Conservation (phyloP, 169 alveolate genomes). For the Plasmodium cynomolgi region DNA sequence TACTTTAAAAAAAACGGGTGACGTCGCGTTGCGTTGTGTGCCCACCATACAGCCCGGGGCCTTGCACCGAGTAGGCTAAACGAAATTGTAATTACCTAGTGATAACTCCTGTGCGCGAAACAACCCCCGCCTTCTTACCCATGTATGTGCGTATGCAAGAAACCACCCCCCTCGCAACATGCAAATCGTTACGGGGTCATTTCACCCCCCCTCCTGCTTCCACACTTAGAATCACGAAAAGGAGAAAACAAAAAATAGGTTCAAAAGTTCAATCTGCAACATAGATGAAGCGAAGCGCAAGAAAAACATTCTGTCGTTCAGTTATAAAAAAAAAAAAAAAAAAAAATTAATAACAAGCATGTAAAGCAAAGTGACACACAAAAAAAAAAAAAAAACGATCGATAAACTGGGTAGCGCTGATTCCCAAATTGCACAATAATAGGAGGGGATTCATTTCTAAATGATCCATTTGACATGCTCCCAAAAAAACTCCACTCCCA, state of each 20-base stretch:
- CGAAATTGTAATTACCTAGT: neutral
- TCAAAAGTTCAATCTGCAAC: neutral
- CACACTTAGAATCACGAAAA: neutral
- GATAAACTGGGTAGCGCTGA: neutral
- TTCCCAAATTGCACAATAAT: neutral
- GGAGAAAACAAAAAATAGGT: neutral
- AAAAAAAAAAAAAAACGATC: neutral
- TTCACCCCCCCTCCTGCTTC: neutral
- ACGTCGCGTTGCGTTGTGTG: neutral
- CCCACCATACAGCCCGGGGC: too few species aligned
- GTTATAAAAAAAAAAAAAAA: neutral
- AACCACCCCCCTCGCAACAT: neutral
- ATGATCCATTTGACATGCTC: neutral
- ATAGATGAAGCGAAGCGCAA: neutral
- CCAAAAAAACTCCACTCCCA: neutral
- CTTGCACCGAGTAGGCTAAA: neutral
- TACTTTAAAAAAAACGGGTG: neutral
- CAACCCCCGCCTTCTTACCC: neutral
- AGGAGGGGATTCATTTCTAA: neutral
- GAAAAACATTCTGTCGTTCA: neutral
- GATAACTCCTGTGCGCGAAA: neutral
- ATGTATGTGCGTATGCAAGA: neutral
- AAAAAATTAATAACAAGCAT: neutral
- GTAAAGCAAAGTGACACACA: neutral
- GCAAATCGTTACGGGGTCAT: neutral